These are phyloP conservation scores for Hordeum marinum DNA, from an alignment of 176 grass and related monocot species.

Conservation along the genomic window DNA sequence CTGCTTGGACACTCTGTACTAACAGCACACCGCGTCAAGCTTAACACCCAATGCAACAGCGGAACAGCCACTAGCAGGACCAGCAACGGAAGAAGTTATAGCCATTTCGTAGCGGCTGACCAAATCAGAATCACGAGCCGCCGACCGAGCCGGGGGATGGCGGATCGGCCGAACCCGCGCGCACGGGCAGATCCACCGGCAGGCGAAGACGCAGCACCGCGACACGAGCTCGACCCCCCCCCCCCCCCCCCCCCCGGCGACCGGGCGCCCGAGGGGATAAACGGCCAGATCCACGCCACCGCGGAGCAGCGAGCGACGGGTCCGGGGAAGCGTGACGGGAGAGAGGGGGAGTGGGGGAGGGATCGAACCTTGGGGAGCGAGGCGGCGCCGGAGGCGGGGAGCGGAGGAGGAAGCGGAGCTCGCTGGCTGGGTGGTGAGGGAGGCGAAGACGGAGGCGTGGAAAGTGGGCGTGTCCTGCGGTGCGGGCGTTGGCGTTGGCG, in stretches of 20 bases:
- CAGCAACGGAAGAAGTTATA: background rate
- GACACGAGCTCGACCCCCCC: background rate
- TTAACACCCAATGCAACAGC: background rate
- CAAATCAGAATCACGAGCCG: background rate
- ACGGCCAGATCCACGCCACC: background rate
- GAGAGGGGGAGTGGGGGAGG: background rate
- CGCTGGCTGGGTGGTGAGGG: no score
- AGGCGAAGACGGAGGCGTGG: background rate
- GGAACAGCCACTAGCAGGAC: background rate
- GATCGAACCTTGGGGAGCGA: conserved; percentile 15
- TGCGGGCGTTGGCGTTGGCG: background rate
- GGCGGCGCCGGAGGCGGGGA: background rate
- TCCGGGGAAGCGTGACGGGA: background rate
- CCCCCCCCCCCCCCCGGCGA: no score
- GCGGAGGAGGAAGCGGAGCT: background rate
- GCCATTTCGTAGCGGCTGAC: background rate
- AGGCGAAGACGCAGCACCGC: background rate
- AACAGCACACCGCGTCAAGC: background rate
- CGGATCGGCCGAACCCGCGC: background rate
- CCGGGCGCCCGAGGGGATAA: background rate
- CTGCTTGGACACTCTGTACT: background rate
- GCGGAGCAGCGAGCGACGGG: background rate
- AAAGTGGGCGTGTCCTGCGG: background rate
- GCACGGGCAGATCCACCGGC: background rate
- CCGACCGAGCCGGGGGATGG: background rate